These are phyloP conservation scores for Daldinia decipiens DNA, from an alignment of 495 filamentous ascomycete species.

Conservation along the genomic window DNA sequence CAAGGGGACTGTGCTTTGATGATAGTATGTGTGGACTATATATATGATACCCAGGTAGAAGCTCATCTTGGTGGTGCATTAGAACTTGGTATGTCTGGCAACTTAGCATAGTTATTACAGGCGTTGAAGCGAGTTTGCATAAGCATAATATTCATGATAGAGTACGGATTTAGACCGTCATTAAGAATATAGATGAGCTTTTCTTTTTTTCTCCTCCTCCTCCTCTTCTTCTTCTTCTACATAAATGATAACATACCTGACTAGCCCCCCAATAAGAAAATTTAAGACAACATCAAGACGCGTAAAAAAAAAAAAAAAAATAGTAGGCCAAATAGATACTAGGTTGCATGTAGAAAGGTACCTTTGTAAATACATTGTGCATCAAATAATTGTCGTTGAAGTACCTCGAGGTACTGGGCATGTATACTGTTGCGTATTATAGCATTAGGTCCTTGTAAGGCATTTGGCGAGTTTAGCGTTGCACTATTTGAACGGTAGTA, in stretches of 20 bases:
- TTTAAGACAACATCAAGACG: too few species aligned
- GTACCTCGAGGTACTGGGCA: constrained; percentile 15
- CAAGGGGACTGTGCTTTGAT: constrained; percentile 58
- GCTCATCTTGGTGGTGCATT: neutral
- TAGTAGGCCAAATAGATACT: too few species aligned
- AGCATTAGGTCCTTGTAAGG: constrained; percentile 6
- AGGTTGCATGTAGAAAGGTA: too few species aligned
- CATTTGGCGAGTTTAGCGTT: constrained; percentile 21
- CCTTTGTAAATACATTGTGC: too few species aligned
- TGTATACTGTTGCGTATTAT: constrained; percentile 8
- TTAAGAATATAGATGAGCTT: neutral
- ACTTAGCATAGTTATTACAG: constrained; percentile 1
- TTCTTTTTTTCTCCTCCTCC: too few species aligned
- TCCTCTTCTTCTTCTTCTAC: too few species aligned
- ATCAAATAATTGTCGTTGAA: neutral
- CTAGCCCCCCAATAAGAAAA: too few species aligned
- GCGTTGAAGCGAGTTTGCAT: constrained; percentile 10
- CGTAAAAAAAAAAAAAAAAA: too few species aligned
- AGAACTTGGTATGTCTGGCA: constrained; percentile 7
- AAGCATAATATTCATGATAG: neutral
- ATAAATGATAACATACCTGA: too few species aligned
- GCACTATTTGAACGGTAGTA: neutral
- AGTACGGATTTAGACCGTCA: neutral
- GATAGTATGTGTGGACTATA: neutral
- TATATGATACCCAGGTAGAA: neutral